Base-by-base conservation (phyloP, 73 alveolate species). In the Halteria grandinella region DNA sequence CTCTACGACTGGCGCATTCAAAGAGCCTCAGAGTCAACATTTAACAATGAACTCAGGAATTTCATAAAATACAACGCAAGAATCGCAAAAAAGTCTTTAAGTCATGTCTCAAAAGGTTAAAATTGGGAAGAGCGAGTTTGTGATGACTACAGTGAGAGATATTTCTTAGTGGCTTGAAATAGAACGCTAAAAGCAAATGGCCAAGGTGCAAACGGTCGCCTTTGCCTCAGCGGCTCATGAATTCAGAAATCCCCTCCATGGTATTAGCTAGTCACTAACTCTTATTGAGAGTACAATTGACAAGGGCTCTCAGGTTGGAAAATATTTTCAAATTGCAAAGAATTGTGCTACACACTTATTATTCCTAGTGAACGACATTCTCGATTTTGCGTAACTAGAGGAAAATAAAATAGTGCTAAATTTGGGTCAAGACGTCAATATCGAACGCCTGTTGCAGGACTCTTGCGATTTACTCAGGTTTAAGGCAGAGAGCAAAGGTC, bases 211-310 rank as follows among this genome's bases (percentile, higher is more conserved):
- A 37, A 62, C 78, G 4, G 14, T 29, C 24, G 78, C 78, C 8
- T 73, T 79, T 29, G 85, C 90, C 20, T 75, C 91, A 1, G 58
- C 78, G 20, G 70, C 91, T 14, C 91, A 81, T 76, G 91, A 81
- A 55, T 52, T 81, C 40, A 52, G 91, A 58, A 81, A 40, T 23
- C 91, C 91, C 15, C 48, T 81, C 5, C 54, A 66, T 73, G 81
- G 75, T 4, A 32, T 81, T 1, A 12, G 40, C n/a, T 55, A 69
- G 10, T 48, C 76, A 8, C 43, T 76, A 1, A 74, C 32, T 3
- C 66, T 58, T 10, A 4, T 81, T n/a, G 20, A 57, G 23, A 23
- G 12, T 45, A 15, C 3, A 6, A 50, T 70, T 7, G 25, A 50
- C 23, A 8, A 21, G 12, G 47, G 51, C 0, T 10, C 20, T 6